phyloP scores from a whole-genome alignment of 345 rosid species.

The Viola odorata region DNA sequence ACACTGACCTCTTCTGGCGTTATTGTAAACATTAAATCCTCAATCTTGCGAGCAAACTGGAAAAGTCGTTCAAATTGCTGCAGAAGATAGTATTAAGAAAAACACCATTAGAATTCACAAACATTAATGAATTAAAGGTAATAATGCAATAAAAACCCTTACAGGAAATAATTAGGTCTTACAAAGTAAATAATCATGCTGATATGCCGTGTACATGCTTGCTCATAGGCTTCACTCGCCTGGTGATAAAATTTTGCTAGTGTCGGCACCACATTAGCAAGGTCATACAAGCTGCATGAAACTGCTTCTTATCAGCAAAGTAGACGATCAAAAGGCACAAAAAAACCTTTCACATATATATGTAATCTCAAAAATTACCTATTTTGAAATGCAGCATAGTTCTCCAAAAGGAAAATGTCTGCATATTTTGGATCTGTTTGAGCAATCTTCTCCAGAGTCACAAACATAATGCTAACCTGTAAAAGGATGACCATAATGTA shows the following conservation, averaged over 20 bases:
- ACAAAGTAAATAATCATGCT: conserved; percentile 91
- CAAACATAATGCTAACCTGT: conserved; percentile 96
- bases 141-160: neutral
- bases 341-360: neutral
- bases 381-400: conserved; percentile 96
- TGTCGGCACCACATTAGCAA: conserved; percentile 92
- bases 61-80: conserved; percentile 98
- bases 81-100: conserved; percentile 3
- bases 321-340: conserved; percentile 7
- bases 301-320: conserved; percentile 24
- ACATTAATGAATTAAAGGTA: neutral
- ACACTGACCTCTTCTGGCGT: conserved; percentile 87
- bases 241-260: conserved; percentile 99
- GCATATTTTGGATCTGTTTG: conserved; percentile 91
- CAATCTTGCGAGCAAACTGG: conserved; percentile 83
- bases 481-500: conserved; percentile 23
- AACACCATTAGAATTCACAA: neutral
- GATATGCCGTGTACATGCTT: conserved; percentile 94
- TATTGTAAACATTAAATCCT: conserved; percentile 91
- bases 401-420: conserved; percentile 87
- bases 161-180: conserved; percentile 27
- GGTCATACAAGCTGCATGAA: conserved; percentile 81
- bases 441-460: conserved; percentile 85
- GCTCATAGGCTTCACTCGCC: conserved; percentile 98
- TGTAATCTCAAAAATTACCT: conserved; percentile 37